Evolutionary conservation across 1,284 basidiomycete genomes (phyloP).

Genomic region (Amylostereum areolatum): DNA sequence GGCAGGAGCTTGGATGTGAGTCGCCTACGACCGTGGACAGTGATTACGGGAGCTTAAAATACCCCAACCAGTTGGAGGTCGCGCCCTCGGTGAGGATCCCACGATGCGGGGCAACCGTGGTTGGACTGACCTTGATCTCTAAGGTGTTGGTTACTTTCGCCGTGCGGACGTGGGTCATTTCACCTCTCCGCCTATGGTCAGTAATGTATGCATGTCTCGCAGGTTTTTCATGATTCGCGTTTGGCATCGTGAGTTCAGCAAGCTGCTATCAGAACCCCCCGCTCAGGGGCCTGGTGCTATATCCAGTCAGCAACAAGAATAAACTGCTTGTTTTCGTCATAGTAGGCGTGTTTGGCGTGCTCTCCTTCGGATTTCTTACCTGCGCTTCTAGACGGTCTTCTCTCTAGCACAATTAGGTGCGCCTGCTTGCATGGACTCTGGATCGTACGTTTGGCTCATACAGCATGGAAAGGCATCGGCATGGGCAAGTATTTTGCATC

Average conservation of each 20-base stretch:
- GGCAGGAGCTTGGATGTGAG: constrained; percentile 8
- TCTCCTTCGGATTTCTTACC: background rate
- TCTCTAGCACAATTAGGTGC: constrained; percentile 8
- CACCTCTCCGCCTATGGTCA: too few species aligned
- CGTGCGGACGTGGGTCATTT: constrained; percentile 4
- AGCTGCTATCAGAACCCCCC: background rate
- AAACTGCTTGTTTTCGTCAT: constrained; percentile 1
- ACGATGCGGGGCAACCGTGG: too few species aligned
- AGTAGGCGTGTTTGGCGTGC: background rate
- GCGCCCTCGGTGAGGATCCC: constrained; percentile 4
- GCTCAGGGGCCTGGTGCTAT: background rate
- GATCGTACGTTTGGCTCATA: background rate
- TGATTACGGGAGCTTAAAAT: background rate
- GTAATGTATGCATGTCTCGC: background rate
- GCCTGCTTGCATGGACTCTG: background rate
- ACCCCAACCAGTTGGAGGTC: constrained; percentile 3
- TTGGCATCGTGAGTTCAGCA: constrained; percentile 7
- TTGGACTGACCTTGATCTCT: background rate
- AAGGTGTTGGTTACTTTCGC: constrained; percentile 7
- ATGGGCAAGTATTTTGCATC: background rate
- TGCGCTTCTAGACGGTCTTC: constrained; percentile 1
- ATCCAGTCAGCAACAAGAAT: constrained; percentile 6
- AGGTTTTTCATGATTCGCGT: constrained; percentile 9
- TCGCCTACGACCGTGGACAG: too few species aligned
- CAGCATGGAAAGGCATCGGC: constrained; percentile 3